Conservation (phyloP, 1,284 basidiomycete species). For the Ceratobasidium sp. region DNA sequence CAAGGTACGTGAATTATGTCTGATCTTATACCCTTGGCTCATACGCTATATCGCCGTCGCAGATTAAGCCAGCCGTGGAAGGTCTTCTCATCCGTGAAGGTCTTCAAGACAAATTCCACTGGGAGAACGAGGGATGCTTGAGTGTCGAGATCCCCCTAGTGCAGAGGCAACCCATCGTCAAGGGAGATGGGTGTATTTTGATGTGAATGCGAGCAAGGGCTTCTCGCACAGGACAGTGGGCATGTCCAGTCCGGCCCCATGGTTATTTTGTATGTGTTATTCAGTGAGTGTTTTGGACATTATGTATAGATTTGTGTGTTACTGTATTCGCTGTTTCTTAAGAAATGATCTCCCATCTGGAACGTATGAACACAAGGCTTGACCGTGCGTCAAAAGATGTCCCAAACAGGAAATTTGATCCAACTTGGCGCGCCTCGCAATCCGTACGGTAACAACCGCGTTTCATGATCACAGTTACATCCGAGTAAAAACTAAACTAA, state of each 20-base stretch:
- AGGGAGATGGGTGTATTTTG: constrained; percentile 2
- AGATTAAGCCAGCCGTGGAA: constrained; percentile 35
- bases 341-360: neutral
- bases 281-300: neutral
- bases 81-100: constrained; percentile 28
- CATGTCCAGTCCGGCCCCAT: too few species aligned
- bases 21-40: neutral
- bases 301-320: neutral
- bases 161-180: neutral
- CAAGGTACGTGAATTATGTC: constrained; percentile 8
- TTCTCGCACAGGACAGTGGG: neutral
- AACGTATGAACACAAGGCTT: neutral
- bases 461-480: neutral
- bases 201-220: neutral
- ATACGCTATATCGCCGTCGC: neutral
- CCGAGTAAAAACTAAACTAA: constrained; percentile 13
- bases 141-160: constrained; percentile 7
- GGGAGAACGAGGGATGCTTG: constrained; percentile 24
- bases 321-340: neutral
- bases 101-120: neutral
- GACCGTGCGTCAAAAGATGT: neutral
- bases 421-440: neutral
- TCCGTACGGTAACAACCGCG: too few species aligned
- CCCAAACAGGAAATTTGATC: neutral
- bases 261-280: neutral